Evolutionary conservation across 169 alveolate species (phyloP).

Genomic region (Amoebophrya sp.): DNA sequence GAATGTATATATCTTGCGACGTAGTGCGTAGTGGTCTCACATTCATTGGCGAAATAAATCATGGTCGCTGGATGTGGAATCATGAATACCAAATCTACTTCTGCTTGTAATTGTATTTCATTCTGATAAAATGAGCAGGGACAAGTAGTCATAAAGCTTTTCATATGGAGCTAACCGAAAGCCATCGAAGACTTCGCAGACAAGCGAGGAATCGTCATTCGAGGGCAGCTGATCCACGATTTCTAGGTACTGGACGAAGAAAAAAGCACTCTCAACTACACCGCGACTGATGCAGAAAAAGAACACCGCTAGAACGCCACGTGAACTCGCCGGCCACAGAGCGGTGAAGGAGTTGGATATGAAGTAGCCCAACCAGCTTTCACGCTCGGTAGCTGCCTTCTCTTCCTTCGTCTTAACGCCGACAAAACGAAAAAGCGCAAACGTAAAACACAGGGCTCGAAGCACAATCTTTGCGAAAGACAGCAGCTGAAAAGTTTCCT

Average conservation of each 20-base stretch:
- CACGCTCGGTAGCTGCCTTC: background rate
- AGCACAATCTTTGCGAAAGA: background rate
- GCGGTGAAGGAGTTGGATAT: background rate
- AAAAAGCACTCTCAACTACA: background rate
- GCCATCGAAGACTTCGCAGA: background rate
- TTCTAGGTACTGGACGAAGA: constrained; percentile 2
- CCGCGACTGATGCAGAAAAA: background rate
- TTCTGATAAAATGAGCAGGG: no score
- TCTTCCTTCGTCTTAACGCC: background rate
- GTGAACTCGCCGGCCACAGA: background rate
- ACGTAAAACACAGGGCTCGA: background rate
- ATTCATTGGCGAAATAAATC: no score
- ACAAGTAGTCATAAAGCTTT: no score
- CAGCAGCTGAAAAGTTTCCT: background rate
- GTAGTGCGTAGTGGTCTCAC: no score
- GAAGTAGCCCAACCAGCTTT: background rate
- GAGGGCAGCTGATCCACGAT: background rate
- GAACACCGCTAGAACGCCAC: background rate
- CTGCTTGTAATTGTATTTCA: no score
- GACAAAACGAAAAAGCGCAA: background rate
- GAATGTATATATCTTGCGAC: no score
- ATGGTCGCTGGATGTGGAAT: no score
- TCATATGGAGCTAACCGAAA: no score
- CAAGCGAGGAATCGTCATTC: background rate
- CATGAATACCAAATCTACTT: no score